phyloP scores from a whole-genome alignment of 1,284 basidiomycete genomes.

The Exobasidium rhododendri region DNA sequence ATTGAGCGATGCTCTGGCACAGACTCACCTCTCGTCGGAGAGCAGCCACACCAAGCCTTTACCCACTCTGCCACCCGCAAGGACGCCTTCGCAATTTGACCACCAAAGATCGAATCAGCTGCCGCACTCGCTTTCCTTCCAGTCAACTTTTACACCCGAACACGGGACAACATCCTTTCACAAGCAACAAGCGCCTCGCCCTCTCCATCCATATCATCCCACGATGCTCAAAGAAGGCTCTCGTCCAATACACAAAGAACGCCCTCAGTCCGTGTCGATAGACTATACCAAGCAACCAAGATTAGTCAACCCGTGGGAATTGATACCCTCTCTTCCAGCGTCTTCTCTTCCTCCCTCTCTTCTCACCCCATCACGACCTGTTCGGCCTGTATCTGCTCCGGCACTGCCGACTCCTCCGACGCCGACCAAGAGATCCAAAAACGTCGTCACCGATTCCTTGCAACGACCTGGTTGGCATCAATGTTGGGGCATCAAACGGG shows the following conservation, averaged over 20 bases:
- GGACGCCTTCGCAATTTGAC: constrained; percentile 13
- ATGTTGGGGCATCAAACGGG: constrained; percentile 40
- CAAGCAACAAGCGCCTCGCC: no score
- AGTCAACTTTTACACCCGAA: neutral
- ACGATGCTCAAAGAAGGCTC: neutral
- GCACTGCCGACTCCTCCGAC: neutral
- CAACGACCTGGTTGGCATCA: constrained; percentile 23
- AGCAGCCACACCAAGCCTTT: neutral
- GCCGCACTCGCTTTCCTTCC: neutral
- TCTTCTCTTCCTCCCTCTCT: neutral
- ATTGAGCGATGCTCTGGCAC: neutral
- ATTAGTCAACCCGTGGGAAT: neutral
- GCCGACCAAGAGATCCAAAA: neutral
- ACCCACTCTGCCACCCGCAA: constrained; percentile 11
- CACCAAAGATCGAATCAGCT: constrained; percentile 12
- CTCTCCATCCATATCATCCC: neutral
- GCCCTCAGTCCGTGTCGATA: neutral
- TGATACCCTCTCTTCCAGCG: neutral
- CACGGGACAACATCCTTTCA: no score
- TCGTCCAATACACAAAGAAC: neutral
- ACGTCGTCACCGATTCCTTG: constrained; percentile 6
- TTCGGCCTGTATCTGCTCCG: constrained; percentile 2
- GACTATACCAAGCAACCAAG: neutral
- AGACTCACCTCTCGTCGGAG: neutral
- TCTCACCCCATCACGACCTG: neutral